Base-by-base conservation (phyloP, 305 asterid genomes). In the Fraxinus velutina region DNA sequence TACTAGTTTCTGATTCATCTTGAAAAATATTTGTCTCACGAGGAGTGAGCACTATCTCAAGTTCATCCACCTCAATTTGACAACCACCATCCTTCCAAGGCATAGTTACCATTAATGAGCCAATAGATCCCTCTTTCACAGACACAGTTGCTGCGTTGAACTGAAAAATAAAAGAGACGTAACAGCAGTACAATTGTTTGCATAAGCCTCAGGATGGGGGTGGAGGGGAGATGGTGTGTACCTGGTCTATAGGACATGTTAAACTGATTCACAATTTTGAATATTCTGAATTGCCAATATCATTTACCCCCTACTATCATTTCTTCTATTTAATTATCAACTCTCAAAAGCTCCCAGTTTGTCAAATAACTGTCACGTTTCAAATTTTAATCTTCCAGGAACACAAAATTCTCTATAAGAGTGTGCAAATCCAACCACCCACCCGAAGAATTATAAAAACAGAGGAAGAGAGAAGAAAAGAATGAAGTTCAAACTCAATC, bases 21-120 rank as follows among this genome's bases (percentile, higher is more conserved):
- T 21, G 81, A 39, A 84, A 81, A 52, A 78, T 80, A 81, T 85
- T 88, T 77, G 77, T 89, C 79, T 81, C 81, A 19, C 91, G 84
- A 30, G 97, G 97, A 90, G 93, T 89, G 83, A 96, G 84, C 79
- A 96, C 94, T 29, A 96, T 84, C 92, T 96, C 99, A 76, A 96
- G 92, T 84, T 93, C 99, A 77, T 92, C 97, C 81, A 94, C 88
- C 86, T 92, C 98, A 84, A 96, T 88, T 83, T 89, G 85, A 78
- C 97, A 94, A 12, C 98, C 98, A 79, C 92, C 96, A 2, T 91
- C 94, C 84, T 92, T 92, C 99, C 99, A 93, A 76, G 98, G 98
- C 96, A 96, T 91, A 74, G 90, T 92, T 64, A 93, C 89, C 82
- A 82, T 85, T 75, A 96, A 83, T 32, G 97, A 94, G 57, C 99